Evolutionary conservation across 208 protist genomes (phyloP).

Genomic region (Wallacemonas sp.): DNA sequence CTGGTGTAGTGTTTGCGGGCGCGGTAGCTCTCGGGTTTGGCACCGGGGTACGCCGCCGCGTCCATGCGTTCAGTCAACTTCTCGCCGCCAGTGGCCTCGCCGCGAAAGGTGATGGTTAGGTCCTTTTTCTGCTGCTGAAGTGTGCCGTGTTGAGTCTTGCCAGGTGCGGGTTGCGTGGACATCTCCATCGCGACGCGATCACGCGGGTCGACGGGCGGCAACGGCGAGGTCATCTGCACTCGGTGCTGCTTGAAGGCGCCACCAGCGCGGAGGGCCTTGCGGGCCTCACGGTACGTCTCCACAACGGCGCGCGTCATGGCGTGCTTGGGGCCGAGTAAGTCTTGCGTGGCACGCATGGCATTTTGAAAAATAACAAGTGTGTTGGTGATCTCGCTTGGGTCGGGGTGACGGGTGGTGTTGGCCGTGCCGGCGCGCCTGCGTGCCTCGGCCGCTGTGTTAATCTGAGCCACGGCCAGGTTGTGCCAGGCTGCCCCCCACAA

Average conservation of each 20-base stretch:
- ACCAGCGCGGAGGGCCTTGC: conserved; percentile 44
- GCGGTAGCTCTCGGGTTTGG: conserved; percentile 41
- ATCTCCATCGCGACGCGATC: conserved; percentile 55
- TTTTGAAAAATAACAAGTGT: conserved; percentile 75
- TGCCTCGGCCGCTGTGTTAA: conserved; percentile 62
- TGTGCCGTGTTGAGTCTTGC: conserved; percentile 48
- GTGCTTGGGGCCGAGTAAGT: conserved; percentile 72
- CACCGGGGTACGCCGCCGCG: conserved; percentile 64
- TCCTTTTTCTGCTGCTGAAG: conserved; percentile 53
- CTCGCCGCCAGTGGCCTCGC: conserved; percentile 61
- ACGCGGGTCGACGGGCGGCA: conserved; percentile 69
- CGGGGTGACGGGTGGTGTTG: conserved; percentile 29
- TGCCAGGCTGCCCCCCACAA: conserved; percentile 90
- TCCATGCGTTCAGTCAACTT: conserved; percentile 72
- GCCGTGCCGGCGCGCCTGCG: conserved; percentile 6
- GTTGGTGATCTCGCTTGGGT: conserved; percentile 71
- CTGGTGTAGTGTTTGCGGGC: conserved; percentile 16
- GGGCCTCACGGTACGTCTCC: conserved; percentile 70
- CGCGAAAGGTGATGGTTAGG: conserved; percentile 85
- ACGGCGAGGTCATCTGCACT: conserved; percentile 57
- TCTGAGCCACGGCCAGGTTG: conserved; percentile 83
- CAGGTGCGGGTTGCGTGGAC: conserved; percentile 33
- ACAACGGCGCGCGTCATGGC: conserved; percentile 76
- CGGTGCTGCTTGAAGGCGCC: conserved; percentile 81
- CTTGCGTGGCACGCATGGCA: conserved; percentile 82